Conservation (phyloP, 768 basidiomycete genomes). For the Lepiota venenata region DNA sequence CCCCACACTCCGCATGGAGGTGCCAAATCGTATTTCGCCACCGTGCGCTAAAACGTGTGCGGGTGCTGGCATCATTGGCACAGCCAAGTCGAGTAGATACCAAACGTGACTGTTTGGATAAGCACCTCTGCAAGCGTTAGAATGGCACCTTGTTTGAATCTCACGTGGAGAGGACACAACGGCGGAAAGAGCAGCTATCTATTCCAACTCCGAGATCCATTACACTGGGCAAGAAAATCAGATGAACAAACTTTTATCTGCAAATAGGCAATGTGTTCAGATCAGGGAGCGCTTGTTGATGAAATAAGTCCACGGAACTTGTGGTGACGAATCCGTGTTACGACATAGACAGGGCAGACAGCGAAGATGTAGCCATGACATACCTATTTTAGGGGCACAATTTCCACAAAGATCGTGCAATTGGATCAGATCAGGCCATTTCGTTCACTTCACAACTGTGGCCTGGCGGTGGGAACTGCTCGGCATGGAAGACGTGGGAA, state of each 20-base stretch:
- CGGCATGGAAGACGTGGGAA: constrained; percentile 3
- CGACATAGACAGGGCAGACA: neutral
- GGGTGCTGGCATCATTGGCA: neutral
- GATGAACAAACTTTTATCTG: constrained; percentile 5
- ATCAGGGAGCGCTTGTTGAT: neutral
- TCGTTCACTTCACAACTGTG: neutral
- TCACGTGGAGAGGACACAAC: neutral
- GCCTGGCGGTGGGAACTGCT: neutral
- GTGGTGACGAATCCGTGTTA: too few relatives aligned
- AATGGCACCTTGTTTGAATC: neutral
- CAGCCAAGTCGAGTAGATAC: too few relatives aligned
- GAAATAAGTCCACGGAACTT: too few relatives aligned
- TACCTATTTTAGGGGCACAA: neutral
- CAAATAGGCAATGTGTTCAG: neutral
- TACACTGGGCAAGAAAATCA: neutral
- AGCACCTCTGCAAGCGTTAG: too few relatives aligned
- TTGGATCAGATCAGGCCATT: neutral
- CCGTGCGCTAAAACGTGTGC: neutral
- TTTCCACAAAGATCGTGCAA: constrained; percentile 2
- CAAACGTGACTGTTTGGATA: too few relatives aligned
- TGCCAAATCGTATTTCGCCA: neutral
- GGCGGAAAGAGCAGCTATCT: neutral
- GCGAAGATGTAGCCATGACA: neutral
- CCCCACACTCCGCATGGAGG: neutral
- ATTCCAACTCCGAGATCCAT: neutral